phyloP scores from a whole-genome alignment of 2,329 filamentous ascomycete species.

The Beauveria brongniartii region DNA sequence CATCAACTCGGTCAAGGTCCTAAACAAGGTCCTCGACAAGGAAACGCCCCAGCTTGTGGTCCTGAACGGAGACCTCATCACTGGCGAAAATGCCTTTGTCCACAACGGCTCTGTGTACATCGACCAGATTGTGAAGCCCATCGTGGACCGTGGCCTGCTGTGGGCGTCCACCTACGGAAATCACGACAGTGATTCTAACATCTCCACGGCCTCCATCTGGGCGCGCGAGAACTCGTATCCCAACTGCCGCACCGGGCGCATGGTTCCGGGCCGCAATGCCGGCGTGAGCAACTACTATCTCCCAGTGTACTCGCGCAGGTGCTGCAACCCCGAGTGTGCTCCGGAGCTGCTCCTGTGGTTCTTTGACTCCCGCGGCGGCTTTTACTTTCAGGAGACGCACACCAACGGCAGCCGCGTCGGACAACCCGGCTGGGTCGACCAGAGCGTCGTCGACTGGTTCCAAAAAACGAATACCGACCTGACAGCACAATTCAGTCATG shows the following conservation, averaged over 20 bases:
- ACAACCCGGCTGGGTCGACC: slow-evolving; percentile 38
- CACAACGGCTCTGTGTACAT: slow-evolving; percentile 49
- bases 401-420: slow-evolving; percentile 22
- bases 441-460: slow-evolving; percentile 38
- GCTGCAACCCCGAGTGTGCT: slow-evolving; percentile 23
- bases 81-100: slow-evolving; percentile 52
- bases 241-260: slow-evolving; percentile 31
- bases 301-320: slow-evolving; percentile 32
- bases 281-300: slow-evolving; percentile 42
- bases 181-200: slow-evolving; percentile 55
- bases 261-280: slow-evolving; percentile 28
- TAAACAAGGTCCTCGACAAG: slow-evolving; percentile 25
- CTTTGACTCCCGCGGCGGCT: slow-evolving; percentile 58
- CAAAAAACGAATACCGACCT: slow-evolving; percentile 24
- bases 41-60: slow-evolving; percentile 9
- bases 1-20: slow-evolving; percentile 25
- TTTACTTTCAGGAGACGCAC: slow-evolving; percentile 34
- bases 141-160: slow-evolving; percentile 44
- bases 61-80: slow-evolving; percentile 60
- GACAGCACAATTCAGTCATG: slow-evolving; percentile 21
- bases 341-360: slow-evolving; percentile 57
- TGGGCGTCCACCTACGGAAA: slow-evolving; percentile 68
- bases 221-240: slow-evolving; percentile 31
- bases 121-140: slow-evolving; percentile 49
- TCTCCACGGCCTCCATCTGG: slow-evolving; percentile 39